Conservation (phyloP, 2,329 filamentous ascomycete species). For the Talaromyces verruculosus region DNA sequence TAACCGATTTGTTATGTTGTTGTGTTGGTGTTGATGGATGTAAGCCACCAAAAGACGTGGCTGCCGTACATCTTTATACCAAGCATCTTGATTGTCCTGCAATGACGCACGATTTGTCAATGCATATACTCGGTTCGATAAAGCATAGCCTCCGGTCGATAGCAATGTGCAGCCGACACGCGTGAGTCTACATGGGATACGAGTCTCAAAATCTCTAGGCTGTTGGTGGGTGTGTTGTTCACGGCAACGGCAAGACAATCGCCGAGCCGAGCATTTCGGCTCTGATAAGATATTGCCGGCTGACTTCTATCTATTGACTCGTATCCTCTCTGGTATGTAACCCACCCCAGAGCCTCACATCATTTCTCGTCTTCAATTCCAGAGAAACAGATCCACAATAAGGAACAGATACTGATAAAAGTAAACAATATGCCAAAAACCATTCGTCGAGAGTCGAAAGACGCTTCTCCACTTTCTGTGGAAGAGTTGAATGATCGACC, state of each 20-base stretch:
- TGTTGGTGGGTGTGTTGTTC: neutral
- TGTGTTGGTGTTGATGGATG: neutral
- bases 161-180: neutral
- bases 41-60: slow-evolving; percentile 2
- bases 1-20: neutral
- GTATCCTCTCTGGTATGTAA: slow-evolving; percentile 3
- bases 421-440: slow-evolving; percentile 8
- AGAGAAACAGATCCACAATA: neutral
- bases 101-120: neutral
- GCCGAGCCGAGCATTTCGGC: neutral
- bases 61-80: slow-evolving; percentile 6
- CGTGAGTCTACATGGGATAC: neutral
- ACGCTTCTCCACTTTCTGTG: neutral
- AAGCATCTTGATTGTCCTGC: neutral
- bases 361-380: neutral
- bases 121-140: neutral
- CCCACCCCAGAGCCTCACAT: neutral
- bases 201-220: neutral
- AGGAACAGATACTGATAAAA: neutral
- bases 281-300: slow-evolving; percentile 12
- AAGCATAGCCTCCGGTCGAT: neutral
- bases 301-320: neutral
- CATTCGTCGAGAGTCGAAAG: neutral
- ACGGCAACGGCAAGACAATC: neutral
- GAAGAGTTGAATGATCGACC: slow-evolving; percentile 18